A percentile compares a stretch with the other conserved stretches of the same genome.
phyloP scores from a whole-genome alignment of 768 basidiomycete species.

The Leccinum olivaceopallidum region DNA sequence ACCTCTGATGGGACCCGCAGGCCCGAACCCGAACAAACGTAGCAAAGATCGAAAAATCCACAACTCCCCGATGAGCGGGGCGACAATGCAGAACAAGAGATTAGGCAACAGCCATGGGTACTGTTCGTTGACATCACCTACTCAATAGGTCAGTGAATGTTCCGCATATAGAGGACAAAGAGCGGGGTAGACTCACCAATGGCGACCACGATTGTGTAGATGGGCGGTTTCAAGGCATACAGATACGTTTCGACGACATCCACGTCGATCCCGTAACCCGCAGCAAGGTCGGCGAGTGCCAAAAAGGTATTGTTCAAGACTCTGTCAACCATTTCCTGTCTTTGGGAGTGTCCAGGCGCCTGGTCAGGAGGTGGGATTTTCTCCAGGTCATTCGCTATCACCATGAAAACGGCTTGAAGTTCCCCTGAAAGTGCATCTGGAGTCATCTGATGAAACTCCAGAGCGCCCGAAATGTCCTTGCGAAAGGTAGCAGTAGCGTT shows the following conservation, averaged over 20 bases:
- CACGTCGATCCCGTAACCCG: slow-evolving; percentile 9
- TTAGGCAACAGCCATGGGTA: slow-evolving; percentile 10
- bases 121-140: slow-evolving; percentile 17
- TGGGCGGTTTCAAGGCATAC: slow-evolving; percentile 5
- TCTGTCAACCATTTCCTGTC: slow-evolving; percentile 7
- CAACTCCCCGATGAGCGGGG: slow-evolving; percentile 7
- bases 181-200: slow-evolving; percentile 7
- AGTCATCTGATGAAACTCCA: slow-evolving; percentile 9
- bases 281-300: slow-evolving; percentile 6
- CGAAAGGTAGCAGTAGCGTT: slow-evolving; percentile 17
- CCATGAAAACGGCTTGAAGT: slow-evolving; percentile 10
- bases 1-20: slow-evolving; percentile 16
- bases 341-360: slow-evolving; percentile 6
- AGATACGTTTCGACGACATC: slow-evolving; percentile 6
- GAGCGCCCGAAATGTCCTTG: slow-evolving; percentile 1
- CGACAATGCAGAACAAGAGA: slow-evolving; percentile 2
- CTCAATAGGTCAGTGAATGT: not conserved
- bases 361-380: not conserved
- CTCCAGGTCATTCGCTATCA: slow-evolving; percentile 1
- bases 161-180: not conserved
- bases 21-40: slow-evolving; percentile 17
- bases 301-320: slow-evolving; percentile 3
- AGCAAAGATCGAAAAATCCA: slow-evolving; percentile 18
- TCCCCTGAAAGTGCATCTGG: slow-evolving; percentile 10
- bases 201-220: slow-evolving; percentile 7